A percentile compares a stretch with the other conserved stretches of the same genome.
These are phyloP conservation scores for Phanerochaete sordida DNA, from an alignment of 768 basidiomycete genomes.

Conservation along the genomic window DNA sequence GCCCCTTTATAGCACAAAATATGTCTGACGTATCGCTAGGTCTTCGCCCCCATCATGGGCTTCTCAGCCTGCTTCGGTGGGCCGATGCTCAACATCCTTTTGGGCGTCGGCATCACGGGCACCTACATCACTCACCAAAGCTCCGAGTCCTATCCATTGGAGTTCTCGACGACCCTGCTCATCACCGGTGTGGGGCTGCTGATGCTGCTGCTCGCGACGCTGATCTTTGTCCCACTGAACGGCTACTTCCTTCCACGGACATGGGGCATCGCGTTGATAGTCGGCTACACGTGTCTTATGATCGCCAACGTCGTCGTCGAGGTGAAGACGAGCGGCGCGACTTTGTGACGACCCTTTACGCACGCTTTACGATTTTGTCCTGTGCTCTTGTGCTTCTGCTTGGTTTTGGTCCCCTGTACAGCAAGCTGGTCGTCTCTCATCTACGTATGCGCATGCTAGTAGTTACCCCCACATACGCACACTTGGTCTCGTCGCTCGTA, in stretches of 20 bases:
- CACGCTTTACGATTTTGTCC: neutral
- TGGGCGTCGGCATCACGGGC: conserved; percentile 84
- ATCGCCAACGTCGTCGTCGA: conserved; percentile 77
- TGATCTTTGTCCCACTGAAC: conserved; percentile 83
- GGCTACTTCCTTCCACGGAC: conserved; percentile 72
- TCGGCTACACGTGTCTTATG: conserved; percentile 76
- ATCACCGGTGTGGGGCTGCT: conserved; percentile 85
- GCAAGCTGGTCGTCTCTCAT: neutral
- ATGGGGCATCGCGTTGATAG: conserved; percentile 82
- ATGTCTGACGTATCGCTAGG: conserved; percentile 32
- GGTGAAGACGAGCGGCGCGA: conserved; percentile 27
- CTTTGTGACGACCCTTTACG: too few species aligned
- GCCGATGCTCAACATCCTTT: conserved; percentile 87
- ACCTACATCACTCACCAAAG: conserved; percentile 75
- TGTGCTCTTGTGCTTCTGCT: neutral
- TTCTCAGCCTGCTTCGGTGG: conserved; percentile 95
- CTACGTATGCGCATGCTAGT: neutral
- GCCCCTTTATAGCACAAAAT: neutral
- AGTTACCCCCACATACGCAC: neutral
- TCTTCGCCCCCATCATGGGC: conserved; percentile 90
- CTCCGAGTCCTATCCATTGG: conserved; percentile 59
- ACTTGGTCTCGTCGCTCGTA: neutral
- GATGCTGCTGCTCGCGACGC: conserved; percentile 64
- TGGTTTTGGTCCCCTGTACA: neutral
- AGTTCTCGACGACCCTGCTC: conserved; percentile 80